Evolutionary conservation across 2,329 filamentous ascomycete genomes (phyloP), one percentile per base, ranked within the genome.

Genomic region (Triangularia verruculosa): DNA sequence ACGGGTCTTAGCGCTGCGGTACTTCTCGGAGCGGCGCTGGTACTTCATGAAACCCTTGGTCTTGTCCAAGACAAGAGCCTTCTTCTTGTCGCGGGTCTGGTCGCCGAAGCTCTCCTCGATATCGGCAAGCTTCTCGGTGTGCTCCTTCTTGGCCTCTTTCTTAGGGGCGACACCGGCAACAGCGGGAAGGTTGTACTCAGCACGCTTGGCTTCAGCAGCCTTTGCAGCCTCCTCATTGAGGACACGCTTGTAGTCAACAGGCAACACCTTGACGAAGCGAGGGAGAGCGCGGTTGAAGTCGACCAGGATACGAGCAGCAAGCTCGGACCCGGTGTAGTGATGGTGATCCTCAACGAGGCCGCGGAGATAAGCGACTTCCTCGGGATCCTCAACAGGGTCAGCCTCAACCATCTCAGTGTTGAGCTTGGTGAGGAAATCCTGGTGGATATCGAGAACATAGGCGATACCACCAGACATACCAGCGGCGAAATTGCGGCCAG

Each of bases 401-500:
- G 94, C 88, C 79, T 97, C 93, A 70, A 98, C 94, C 94, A 98
- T 97, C 81, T 98, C 94, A 73, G 88, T 90, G 80, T 98, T 98
- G 79, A 97, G 89, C 85, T 97, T 97, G 71, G 89, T 87, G 76
- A 91, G 83, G 81, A 97, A 97, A 78, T 97, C 92, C 69, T 90
- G 86, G 75, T 94, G 86, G 74, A 95, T 89, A 74, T 98, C 94
- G 28, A 98, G 86, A 61, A 97, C 87, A 73, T 97, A 98, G 17
- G 93, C 93, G 72, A 98, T 97, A 83, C 94, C 94, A 74, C 94
- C 94, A 73, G 93, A 97, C 94, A 98, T 98, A 83, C 94, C 94
- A 66, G 94, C 94, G 71, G 93, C 94, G 74, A 98, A 98, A 83
- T 98, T 98, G 71, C 94, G 93, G 54, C 94, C 94, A 74, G 93